Evolutionary conservation across 768 basidiomycete genomes (phyloP).

Genomic region (Albatrellus ellisii): DNA sequence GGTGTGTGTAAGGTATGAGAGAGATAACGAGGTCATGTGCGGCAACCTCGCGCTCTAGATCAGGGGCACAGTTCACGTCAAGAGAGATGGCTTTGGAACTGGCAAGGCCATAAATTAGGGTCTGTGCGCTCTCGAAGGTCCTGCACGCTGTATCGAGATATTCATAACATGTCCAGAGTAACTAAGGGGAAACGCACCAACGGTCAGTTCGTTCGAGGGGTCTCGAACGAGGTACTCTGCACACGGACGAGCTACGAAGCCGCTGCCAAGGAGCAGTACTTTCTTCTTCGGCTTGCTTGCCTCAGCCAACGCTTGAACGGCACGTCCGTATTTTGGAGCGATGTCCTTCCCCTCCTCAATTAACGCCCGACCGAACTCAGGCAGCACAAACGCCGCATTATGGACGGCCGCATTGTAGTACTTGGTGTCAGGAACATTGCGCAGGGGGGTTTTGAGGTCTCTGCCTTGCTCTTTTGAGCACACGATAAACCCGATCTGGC

Average conservation of each 20-base stretch:
- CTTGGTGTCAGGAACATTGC: constrained; percentile 52
- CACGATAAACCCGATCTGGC: constrained; percentile 91
- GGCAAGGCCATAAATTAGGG: constrained; percentile 53
- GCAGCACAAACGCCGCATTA: constrained; percentile 72
- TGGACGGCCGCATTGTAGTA: constrained; percentile 87
- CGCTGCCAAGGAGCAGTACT: constrained; percentile 85
- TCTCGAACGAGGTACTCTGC: constrained; percentile 86
- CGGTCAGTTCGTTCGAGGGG: constrained; percentile 70
- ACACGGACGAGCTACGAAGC: constrained; percentile 92
- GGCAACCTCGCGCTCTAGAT: constrained; percentile 71
- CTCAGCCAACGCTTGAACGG: constrained; percentile 29
- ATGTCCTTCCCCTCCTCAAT: constrained; percentile 64
- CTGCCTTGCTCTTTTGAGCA: constrained; percentile 67
- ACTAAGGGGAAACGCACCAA: constrained; percentile 37
- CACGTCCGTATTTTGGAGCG: constrained; percentile 63
- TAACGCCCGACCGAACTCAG: constrained; percentile 76
- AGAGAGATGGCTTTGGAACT: constrained; percentile 65
- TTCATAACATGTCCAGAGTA: background rate
- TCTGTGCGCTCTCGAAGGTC: constrained; percentile 64
- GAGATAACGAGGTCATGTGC: constrained; percentile 90
- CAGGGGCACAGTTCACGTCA: constrained; percentile 59
- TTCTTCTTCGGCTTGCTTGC: constrained; percentile 45
- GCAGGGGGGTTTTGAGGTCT: constrained; percentile 59
- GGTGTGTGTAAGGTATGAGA: constrained; percentile 90
- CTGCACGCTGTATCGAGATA: constrained; percentile 53